Evolutionary conservation across 345 rosid genomes (phyloP), one percentile per base, ranked within the genome.

Genomic region (Gossypium rotundifolium): DNA sequence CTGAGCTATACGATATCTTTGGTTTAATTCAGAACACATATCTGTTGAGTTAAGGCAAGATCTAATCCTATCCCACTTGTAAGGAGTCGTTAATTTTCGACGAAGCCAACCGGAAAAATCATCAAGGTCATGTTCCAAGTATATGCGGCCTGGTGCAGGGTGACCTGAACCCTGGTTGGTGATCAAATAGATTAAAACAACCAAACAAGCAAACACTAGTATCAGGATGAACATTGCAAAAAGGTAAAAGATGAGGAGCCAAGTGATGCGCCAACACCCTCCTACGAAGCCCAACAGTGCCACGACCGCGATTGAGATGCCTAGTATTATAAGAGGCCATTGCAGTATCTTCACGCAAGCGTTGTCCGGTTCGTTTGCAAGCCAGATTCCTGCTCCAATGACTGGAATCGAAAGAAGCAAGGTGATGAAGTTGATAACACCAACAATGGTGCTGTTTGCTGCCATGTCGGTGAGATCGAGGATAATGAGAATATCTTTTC

Each of bases 381-480:
- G 86, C 99, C 98, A 95, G 79, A 95, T 91, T 70, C 98, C 97
- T 11, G 89, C 88, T 1, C 97, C 98, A 45, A 95, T 89, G 71
- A 95, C 68, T 1, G 97, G 99, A 12, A 93, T 81, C 0, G 99
- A 91, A 25, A 95, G 93, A 42, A 95, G 92, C 82, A 93, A 82
- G 33, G 97, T 87, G 14, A 89, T 85, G 75, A 95, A 90, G 92
- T 93, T 95, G 65, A 91, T 91, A 49, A 91, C 89, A 20, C 96
- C 97, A 3, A 91, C 88, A 48, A 91, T 88, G 66, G 93, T 90
- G 77, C 82, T 89, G 90, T 97, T 91, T 18, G 90, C 75, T 29
- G 94, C 91, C 99, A 95, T 95, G 4, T 66, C 75, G 64, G 51
- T 27, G 59, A 42, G 40, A 33, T 33, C 40, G n/a, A 16, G 53